These are phyloP conservation scores for Neoboletus magnificus DNA, from an alignment of 768 basidiomycete species.

Conservation along the genomic window DNA sequence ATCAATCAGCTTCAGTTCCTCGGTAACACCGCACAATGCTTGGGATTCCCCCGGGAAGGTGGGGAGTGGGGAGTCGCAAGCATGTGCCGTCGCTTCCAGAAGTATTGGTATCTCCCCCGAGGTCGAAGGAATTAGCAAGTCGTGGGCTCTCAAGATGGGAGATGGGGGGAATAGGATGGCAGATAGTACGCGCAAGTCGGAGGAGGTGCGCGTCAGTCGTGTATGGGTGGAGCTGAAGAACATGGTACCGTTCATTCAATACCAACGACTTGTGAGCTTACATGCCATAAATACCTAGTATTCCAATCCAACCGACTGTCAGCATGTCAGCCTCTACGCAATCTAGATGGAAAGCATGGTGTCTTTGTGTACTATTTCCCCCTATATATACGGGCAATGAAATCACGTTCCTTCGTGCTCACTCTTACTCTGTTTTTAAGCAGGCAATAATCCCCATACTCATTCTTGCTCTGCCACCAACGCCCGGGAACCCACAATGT, in stretches of 20 bases:
- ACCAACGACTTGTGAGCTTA: neutral
- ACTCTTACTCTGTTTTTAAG: constrained; percentile 55
- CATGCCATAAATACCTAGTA: constrained; percentile 10
- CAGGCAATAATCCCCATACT: constrained; percentile 89
- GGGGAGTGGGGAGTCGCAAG: constrained; percentile 4
- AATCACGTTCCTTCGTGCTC: constrained; percentile 23
- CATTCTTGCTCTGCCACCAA: constrained; percentile 64
- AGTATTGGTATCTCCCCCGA: constrained; percentile 54
- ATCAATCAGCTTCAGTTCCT: constrained; percentile 3
- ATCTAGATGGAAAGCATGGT: constrained; percentile 1
- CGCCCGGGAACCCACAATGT: constrained; percentile 77
- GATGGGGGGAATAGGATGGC: constrained; percentile 41
- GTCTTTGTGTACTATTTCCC: constrained; percentile 9
- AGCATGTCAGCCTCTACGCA: constrained; percentile 19
- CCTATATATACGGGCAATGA: constrained; percentile 6
- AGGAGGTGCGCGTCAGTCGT: constrained; percentile 39
- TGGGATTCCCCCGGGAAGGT: neutral
- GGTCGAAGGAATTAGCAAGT: constrained; percentile 35
- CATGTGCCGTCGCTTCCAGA: constrained; percentile 29
- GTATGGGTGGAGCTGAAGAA: constrained; percentile 15
- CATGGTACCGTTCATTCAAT: constrained; percentile 8
- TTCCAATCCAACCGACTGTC: constrained; percentile 16
- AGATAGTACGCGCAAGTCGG: constrained; percentile 38
- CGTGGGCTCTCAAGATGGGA: constrained; percentile 41
- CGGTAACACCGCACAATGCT: constrained; percentile 3